Conservation (phyloP, 2,329 filamentous ascomycete genomes). For the Colletotrichum simmondsii region DNA sequence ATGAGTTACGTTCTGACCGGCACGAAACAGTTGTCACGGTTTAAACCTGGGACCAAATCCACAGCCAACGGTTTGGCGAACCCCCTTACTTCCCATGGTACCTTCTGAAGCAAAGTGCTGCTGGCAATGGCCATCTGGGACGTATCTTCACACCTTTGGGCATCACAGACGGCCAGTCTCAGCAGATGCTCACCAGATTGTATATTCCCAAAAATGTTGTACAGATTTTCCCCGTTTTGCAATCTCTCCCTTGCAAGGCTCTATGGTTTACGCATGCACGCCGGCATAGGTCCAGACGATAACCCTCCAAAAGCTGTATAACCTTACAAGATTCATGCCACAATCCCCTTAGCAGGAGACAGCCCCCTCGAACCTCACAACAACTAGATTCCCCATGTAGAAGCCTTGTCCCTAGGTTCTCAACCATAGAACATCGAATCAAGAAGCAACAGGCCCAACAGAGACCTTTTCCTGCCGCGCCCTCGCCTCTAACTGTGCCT, state of each 20-base stretch:
- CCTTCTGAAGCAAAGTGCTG: neutral
- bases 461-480: slow-evolving; percentile 61
- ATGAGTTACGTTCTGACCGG: neutral
- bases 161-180: neutral
- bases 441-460: slow-evolving; percentile 61
- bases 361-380: neutral
- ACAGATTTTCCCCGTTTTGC: neutral
- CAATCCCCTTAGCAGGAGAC: neutral
- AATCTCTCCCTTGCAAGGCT: neutral
- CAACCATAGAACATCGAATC: neutral
- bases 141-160: neutral
- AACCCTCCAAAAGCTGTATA: neutral
- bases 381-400: neutral
- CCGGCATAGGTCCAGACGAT: neutral
- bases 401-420: neutral
- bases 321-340: neutral
- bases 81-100: neutral
- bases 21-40: neutral
- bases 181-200: neutral
- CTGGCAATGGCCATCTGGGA: neutral
- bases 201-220: neutral
- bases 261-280: neutral
- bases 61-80: neutral
- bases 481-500: slow-evolving; percentile 51
- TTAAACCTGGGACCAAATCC: neutral